These are phyloP conservation scores for Gossypium laxum DNA, from an alignment of 441 rosid species.

Conservation along the genomic window DNA sequence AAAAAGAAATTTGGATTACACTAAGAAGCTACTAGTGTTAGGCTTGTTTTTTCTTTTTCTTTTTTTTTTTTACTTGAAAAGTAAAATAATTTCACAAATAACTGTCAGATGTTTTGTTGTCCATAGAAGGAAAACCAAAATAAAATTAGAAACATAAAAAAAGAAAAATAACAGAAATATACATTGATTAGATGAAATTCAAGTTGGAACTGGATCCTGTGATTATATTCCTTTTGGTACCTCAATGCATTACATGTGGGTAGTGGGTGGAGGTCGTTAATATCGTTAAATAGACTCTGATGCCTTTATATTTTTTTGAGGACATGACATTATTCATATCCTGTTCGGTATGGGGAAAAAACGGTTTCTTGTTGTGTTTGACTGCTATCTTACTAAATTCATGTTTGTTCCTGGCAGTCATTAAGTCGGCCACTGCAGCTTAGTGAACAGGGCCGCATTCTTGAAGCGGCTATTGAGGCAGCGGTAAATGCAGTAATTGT, in stretches of 20 bases:
- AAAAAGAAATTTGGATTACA: background rate
- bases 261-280: background rate
- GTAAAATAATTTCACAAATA: background rate
- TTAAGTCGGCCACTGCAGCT: constrained; percentile 55
- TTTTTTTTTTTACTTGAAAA: background rate
- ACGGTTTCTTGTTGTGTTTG: background rate
- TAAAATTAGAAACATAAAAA: background rate
- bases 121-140: background rate
- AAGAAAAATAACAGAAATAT: background rate
- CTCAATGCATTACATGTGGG: background rate
- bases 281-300: background rate
- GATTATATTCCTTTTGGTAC: background rate
- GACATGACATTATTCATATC: background rate
- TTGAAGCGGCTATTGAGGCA: constrained; percentile 81
- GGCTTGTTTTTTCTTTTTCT: too few species aligned
- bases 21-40: background rate
- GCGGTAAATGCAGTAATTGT: constrained; percentile 58
- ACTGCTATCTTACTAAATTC: background rate
- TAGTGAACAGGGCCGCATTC: constrained; percentile 51
- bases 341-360: background rate
- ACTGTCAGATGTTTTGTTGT: background rate
- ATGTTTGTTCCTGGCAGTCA: constrained; percentile 37
- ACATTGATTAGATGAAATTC: background rate
- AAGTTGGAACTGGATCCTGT: background rate
- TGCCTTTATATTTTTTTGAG: background rate